Base-by-base conservation (phyloP, 108 stramenopile genomes). In the Mayamaea pseudoterrestris region DNA sequence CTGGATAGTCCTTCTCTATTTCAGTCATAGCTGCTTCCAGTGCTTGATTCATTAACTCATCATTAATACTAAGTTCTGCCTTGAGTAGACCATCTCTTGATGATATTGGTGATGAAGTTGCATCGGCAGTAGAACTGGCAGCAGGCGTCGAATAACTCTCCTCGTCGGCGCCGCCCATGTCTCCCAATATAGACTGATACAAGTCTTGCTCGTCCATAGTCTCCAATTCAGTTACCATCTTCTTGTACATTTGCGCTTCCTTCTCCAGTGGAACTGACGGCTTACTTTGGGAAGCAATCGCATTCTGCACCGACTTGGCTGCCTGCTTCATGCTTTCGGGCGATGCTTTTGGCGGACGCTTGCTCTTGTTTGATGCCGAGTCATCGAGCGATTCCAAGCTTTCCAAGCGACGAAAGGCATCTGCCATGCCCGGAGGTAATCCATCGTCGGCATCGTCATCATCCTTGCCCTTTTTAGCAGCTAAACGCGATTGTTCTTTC, bases 21-120 rank as follows among this genome's bases (percentile, higher is more conserved):
- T 71, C 66, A 42, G 65, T 31, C 26, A 77, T 7, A 1, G 69
- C 69, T 36, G 69, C 68, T 17, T 56, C 47, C 22, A 77, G 29
- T 2, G 76, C 76, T 35, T 69, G 35, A 34, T 72, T 51, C 64
- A 77, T 52, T 30, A 77, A 73, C 30, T 53, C 54, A 24, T 68
- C 55, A 3, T 51, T 60, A 29, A 26, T 46, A 32, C 29, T 48
- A 3, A 21, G 21, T 32, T 68, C 47, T 3, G 32, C n/a, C n/a
- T 20, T 20, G 47, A 30, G 27, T 39, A 23, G 28, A 36, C 21
- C 12, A 28, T 35, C 51, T 1, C 18, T 46, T n/a, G 22, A 20
- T 45, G 42, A 11, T 30, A 9, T n/a, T n/a, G n/a, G n/a, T n/a
- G n/a, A n/a, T 12, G 24, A 28, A 7, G 20, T 29, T n/a, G 36